Evolutionary conservation across 2,329 filamentous ascomycete genomes (phyloP).

Genomic region (Fusarium pseudoanthophilum): DNA sequence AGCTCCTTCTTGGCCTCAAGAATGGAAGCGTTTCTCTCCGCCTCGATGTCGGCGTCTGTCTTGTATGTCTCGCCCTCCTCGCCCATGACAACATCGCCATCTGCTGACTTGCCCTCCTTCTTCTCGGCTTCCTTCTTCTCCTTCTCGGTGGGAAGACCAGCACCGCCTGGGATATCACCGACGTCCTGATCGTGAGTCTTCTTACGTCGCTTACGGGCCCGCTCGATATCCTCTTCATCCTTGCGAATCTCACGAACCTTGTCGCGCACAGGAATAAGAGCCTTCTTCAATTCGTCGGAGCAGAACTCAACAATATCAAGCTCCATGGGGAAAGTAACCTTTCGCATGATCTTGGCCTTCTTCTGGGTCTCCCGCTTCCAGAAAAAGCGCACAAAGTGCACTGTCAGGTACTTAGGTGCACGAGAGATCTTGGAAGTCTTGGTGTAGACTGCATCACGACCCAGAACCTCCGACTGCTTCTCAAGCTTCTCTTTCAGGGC

Average conservation of each 20-base stretch:
- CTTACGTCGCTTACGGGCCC: constrained; percentile 92
- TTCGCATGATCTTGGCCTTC: constrained; percentile 99
- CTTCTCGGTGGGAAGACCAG: constrained; percentile 62
- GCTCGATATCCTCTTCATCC: constrained; percentile 92
- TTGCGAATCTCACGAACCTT: constrained; percentile 95
- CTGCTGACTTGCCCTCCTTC: constrained; percentile 58
- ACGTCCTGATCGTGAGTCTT: constrained; percentile 61
- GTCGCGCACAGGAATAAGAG: constrained; percentile 91
- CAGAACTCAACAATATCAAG: constrained; percentile 95
- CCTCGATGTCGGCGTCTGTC: constrained; percentile 92
- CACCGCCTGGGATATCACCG: constrained; percentile 57
- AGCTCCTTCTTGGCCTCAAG: constrained; percentile 89
- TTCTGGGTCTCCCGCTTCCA: constrained; percentile 97
- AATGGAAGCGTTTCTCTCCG: constrained; percentile 80
- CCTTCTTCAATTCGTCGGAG: constrained; percentile 85
- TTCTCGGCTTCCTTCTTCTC: constrained; percentile 63
- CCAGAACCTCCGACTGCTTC: constrained; percentile 83
- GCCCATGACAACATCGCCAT: constrained; percentile 78
- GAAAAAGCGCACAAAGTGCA: constrained; percentile 98
- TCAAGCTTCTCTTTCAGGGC: constrained; percentile 89
- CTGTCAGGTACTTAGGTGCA: constrained; percentile 92
- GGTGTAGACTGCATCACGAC: constrained; percentile 84
- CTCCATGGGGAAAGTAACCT: constrained; percentile 95
- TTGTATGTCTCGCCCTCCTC: constrained; percentile 75
- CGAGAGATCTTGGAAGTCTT: constrained; percentile 91